Conservation (phyloP, 192 early-diverging fungal genomes). For the Gonapodya sp. region DNA sequence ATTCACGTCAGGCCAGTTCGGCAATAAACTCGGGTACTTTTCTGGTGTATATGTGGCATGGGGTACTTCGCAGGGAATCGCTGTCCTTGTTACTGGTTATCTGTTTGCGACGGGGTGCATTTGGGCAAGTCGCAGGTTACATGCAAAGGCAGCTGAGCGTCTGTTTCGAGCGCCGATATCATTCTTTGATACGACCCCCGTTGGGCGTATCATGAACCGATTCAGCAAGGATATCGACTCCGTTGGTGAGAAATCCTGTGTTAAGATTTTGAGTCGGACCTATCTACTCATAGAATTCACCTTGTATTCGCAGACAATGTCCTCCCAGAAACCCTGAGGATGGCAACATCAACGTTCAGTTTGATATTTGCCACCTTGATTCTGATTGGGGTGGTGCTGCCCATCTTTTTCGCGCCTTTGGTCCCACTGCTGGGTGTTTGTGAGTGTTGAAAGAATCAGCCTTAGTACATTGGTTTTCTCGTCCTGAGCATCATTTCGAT, state of each 20-base stretch:
- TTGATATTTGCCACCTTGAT: constrained; percentile 52
- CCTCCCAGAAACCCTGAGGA: constrained; percentile 54
- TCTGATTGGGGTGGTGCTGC: constrained; percentile 31
- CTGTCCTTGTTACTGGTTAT: not conserved
- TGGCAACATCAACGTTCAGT: constrained; percentile 48
- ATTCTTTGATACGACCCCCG: constrained; percentile 87
- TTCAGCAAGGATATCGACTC: too few species aligned
- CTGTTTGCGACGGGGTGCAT: not conserved
- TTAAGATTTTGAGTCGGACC: too few species aligned
- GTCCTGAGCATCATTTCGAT: too few species aligned
- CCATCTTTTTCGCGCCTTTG: not conserved
- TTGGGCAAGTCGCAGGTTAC: not conserved
- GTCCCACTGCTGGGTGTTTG: not conserved
- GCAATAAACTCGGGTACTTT: not conserved
- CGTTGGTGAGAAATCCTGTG: constrained; percentile 8
- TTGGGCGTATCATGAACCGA: constrained; percentile 68
- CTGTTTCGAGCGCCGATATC: constrained; percentile 60
- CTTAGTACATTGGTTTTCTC: not conserved
- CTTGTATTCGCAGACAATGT: constrained; percentile 68
- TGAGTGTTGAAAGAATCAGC: not conserved
- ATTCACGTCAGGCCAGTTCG: not conserved
- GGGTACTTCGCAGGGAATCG: not conserved
- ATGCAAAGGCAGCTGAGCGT: not conserved
- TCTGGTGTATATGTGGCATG: not conserved
- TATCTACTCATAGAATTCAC: too few species aligned